Percentiles rank a stretch among this genome's conserved stretches.
These are phyloP conservation scores for Mucor racemosus DNA, from an alignment of 371 early-diverging fungal species.

Conservation along the genomic window DNA sequence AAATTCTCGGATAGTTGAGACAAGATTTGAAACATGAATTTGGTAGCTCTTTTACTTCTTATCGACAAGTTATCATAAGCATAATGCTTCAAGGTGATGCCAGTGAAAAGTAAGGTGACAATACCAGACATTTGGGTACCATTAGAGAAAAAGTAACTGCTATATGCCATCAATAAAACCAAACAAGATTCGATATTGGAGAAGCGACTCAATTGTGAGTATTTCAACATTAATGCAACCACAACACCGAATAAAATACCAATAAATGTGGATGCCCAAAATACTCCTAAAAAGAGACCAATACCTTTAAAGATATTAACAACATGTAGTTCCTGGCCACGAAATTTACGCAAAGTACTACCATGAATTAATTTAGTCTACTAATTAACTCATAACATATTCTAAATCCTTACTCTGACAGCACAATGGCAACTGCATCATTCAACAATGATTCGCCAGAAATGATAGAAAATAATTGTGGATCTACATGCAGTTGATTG, in stretches of 20 bases:
- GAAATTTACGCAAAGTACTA: slow-evolving; percentile 81
- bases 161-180: slow-evolving; percentile 86
- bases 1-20: slow-evolving; percentile 93
- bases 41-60: slow-evolving; percentile 77
- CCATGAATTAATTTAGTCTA: neutral
- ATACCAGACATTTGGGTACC: slow-evolving; percentile 87
- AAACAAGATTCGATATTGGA: slow-evolving; percentile 85
- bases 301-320: slow-evolving; percentile 75
- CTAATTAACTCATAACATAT: neutral
- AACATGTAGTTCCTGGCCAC: slow-evolving; percentile 76
- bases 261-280: slow-evolving; percentile 81
- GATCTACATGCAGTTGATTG: slow-evolving; percentile 90
- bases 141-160: slow-evolving; percentile 90
- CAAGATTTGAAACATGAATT: slow-evolving; percentile 87
- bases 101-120: slow-evolving; percentile 93
- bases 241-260: slow-evolving; percentile 80
- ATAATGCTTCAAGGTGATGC: slow-evolving; percentile 91
- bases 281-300: slow-evolving; percentile 78
- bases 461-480: slow-evolving; percentile 90
- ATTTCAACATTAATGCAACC: slow-evolving; percentile 82
- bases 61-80: slow-evolving; percentile 87
- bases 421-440: slow-evolving; percentile 95
- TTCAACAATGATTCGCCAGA: slow-evolving; percentile 95
- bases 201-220: slow-evolving; percentile 75
- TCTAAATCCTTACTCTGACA: slow-evolving; percentile 71